A percentile compares a stretch with the other conserved stretches of the same genome.
phyloP scores from a whole-genome alignment of 1,284 basidiomycete genomes.

The Pascua guehoae region DNA sequence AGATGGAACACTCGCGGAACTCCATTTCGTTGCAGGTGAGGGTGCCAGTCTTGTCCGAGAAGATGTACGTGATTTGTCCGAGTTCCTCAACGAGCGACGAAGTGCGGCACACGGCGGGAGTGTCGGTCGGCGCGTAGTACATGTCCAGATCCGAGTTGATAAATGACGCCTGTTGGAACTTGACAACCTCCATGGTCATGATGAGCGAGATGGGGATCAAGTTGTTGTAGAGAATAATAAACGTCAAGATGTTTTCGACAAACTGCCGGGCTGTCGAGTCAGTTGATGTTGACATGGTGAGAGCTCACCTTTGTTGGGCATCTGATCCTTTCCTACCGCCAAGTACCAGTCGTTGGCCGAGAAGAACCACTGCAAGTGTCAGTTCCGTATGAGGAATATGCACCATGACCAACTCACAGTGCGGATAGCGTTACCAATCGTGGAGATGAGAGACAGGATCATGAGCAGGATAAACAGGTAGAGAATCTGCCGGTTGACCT shows the following conservation, averaged over 20 bases:
- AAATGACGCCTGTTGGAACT: conserved; percentile 92
- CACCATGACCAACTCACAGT: conserved; percentile 47
- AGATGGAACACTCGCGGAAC: conserved; percentile 86
- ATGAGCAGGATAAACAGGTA: conserved; percentile 88
- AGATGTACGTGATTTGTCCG: conserved; percentile 92
- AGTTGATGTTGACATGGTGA: neutral
- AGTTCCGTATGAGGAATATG: neutral
- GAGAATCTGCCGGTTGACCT: conserved; percentile 96
- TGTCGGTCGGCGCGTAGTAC: conserved; percentile 93
- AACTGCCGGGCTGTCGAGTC: conserved; percentile 64
- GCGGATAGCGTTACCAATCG: conserved; percentile 85
- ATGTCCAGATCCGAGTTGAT: conserved; percentile 97
- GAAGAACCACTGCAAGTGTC: conserved; percentile 65
- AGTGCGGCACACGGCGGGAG: conserved; percentile 92
- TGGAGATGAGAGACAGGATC: conserved; percentile 82
- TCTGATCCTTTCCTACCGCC: conserved; percentile 37
- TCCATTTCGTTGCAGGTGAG: conserved; percentile 98
- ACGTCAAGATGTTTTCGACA: conserved; percentile 92
- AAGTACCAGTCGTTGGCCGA: conserved; percentile 81
- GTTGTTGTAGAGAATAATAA: conserved; percentile 99
- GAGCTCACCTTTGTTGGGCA: conserved; percentile 46
- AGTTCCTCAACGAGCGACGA: conserved; percentile 97
- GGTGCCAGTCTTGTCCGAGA: conserved; percentile 98
- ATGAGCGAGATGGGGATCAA: conserved; percentile 98
- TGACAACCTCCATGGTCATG: conserved; percentile 99